Evolutionary conservation across 2,329 filamentous ascomycete species (phyloP).

Genomic region (Ophiostoma novo-ulmi): DNA sequence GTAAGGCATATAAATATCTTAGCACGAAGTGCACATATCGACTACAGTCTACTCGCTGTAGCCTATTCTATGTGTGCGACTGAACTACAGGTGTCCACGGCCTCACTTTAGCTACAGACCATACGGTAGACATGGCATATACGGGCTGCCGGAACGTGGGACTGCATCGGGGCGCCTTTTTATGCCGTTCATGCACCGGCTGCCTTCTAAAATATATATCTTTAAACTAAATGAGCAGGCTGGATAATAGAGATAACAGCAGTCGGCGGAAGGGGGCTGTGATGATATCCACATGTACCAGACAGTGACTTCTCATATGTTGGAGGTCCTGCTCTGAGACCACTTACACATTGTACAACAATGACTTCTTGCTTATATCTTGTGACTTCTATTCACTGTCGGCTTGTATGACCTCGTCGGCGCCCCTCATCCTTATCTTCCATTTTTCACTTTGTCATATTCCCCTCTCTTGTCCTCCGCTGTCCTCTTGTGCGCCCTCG

Average conservation of each 20-base stretch:
- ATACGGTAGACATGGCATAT: background rate
- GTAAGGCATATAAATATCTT: background rate
- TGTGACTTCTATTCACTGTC: background rate
- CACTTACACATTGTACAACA: background rate
- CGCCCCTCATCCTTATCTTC: background rate
- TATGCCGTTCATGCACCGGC: background rate
- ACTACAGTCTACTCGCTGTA: too few species aligned
- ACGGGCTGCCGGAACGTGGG: background rate
- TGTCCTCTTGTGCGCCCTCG: background rate
- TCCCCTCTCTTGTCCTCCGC: background rate
- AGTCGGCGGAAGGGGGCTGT: too few species aligned
- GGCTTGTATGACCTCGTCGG: background rate
- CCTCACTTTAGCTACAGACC: background rate
- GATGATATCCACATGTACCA: background rate
- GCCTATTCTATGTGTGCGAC: too few species aligned
- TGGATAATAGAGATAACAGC: too few species aligned
- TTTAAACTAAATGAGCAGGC: too few species aligned
- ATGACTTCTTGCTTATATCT: background rate
- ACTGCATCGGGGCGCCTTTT: background rate
- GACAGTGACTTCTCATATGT: background rate
- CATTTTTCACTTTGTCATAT: background rate
- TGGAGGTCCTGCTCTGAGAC: background rate
- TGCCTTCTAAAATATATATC: too few species aligned
- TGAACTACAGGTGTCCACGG: too few species aligned
- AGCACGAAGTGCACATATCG: too few species aligned